A percentile compares a stretch with the other conserved stretches of the same genome.
These are phyloP conservation scores for Boletus speciosus DNA, from an alignment of 768 basidiomycete genomes.

Conservation along the genomic window DNA sequence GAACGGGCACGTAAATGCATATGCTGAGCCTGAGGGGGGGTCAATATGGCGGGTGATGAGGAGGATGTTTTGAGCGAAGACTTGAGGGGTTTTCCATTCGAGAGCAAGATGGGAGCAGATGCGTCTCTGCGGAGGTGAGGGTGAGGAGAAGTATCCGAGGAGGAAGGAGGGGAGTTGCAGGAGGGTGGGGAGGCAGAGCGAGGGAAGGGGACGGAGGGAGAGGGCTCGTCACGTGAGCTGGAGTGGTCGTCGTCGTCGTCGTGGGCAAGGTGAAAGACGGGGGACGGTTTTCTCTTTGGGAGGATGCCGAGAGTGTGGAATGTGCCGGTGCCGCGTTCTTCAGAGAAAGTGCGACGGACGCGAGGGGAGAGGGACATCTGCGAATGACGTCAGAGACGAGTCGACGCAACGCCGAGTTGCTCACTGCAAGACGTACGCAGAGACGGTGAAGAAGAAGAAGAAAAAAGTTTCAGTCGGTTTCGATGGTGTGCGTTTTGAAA, in stretches of 20 bases:
- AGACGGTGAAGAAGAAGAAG: not conserved
- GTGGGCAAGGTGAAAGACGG: constrained; percentile 19
- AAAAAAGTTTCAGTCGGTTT: not conserved
- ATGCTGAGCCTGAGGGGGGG: not conserved
- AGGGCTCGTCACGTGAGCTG: no score
- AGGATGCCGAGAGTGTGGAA: constrained; percentile 46
- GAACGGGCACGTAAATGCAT: constrained; percentile 41
- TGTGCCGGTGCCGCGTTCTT: constrained; percentile 44
- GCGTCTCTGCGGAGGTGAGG: constrained; percentile 30
- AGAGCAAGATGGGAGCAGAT: constrained; percentile 46
- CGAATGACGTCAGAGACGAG: no score
- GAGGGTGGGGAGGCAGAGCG: constrained; percentile 22
- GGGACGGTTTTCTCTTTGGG: constrained; percentile 35
- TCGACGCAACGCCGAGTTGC: no score
- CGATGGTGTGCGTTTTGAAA: not conserved
- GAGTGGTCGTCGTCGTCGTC: constrained; percentile 24
- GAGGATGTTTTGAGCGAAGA: constrained; percentile 66
- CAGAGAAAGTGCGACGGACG: constrained; percentile 31
- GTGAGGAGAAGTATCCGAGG: no score
- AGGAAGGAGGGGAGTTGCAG: not conserved
- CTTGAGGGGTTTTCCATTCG: constrained; percentile 85
- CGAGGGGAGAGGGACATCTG: no score
- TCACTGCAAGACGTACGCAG: not conserved
- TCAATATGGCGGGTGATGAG: constrained; percentile 16
- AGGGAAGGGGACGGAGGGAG: constrained; percentile 40